Conservation (phyloP, 306 rosid species). For the Begonia masoniana region DNA sequence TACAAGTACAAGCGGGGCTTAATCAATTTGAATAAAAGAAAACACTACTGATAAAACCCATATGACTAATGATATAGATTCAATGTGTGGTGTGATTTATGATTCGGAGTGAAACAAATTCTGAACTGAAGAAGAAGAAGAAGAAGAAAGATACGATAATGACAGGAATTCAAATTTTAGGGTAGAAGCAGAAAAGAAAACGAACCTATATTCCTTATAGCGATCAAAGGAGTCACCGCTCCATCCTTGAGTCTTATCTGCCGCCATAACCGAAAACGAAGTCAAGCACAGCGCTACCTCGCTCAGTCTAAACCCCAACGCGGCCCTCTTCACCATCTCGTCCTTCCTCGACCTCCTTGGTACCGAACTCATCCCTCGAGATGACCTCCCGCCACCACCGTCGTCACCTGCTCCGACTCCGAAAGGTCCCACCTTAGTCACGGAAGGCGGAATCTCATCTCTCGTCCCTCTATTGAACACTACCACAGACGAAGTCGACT, state of each 20-base stretch:
- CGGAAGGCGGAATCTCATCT: slow-evolving; percentile 30
- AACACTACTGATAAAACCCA: too few species aligned
- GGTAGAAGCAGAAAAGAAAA: background rate
- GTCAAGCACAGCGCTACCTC: slow-evolving; percentile 68
- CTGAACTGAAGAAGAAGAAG: too few species aligned
- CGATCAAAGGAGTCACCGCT: slow-evolving; percentile 97
- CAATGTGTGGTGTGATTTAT: too few species aligned
- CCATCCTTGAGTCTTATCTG: slow-evolving; percentile 96
- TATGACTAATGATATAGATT: too few species aligned
- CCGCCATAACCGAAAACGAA: slow-evolving; percentile 96
- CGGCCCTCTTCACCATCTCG: slow-evolving; percentile 38
- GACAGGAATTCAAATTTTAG: too few species aligned
- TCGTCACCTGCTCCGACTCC: slow-evolving; percentile 14
- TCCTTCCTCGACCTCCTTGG: slow-evolving; percentile 22
- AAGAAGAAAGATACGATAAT: too few species aligned
- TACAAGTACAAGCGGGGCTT: too few species aligned
- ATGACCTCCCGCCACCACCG: slow-evolving; percentile 22
- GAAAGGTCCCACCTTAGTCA: slow-evolving; percentile 30
- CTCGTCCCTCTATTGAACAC: slow-evolving; percentile 25
- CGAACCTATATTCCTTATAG: slow-evolving; percentile 89
- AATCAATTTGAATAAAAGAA: too few species aligned
- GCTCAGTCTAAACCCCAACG: slow-evolving; percentile 69
- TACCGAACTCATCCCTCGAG: slow-evolving; percentile 7
- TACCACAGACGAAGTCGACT: slow-evolving; percentile 16
- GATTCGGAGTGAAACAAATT: too few species aligned